Conservation (phyloP, 1,284 basidiomycete genomes). For the Erythrobasidium hasegawianum region DNA sequence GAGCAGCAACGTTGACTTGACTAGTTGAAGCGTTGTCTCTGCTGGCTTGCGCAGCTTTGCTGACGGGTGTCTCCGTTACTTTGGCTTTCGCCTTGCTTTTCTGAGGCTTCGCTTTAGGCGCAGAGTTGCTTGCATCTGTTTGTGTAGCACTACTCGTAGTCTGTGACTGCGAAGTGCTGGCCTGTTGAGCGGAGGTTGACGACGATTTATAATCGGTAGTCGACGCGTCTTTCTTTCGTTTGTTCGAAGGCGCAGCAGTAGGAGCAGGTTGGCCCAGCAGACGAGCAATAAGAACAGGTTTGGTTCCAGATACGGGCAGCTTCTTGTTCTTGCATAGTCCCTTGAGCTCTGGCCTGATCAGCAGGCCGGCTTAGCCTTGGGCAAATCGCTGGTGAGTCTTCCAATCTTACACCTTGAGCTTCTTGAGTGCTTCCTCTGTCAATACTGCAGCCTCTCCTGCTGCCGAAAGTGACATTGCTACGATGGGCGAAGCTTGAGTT, state of each 20-base stretch:
- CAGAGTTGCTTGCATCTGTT: too few relatives aligned
- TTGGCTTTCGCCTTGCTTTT: too few relatives aligned
- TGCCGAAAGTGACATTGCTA: too few relatives aligned
- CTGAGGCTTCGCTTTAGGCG: too few relatives aligned
- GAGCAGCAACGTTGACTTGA: too few relatives aligned
- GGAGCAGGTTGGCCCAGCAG: background rate
- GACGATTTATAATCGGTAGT: background rate
- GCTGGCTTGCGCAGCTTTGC: too few relatives aligned
- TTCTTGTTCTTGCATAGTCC: constrained; percentile 1
- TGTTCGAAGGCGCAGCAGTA: background rate
- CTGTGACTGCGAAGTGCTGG: too few relatives aligned
- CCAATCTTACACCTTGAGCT: constrained; percentile 21
- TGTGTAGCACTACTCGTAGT: too few relatives aligned
- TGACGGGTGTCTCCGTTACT: too few relatives aligned
- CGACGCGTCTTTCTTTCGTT: background rate
- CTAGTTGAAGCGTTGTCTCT: too few relatives aligned
- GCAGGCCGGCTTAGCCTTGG: background rate
- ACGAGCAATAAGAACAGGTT: constrained; percentile 14
- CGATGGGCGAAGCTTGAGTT: too few relatives aligned
- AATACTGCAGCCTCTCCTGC: background rate
- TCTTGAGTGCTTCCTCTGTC: background rate
- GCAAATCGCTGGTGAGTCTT: background rate
- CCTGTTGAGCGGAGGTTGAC: too few relatives aligned
- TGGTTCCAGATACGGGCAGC: constrained; percentile 23
- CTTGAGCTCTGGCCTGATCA: constrained; percentile 25